These are phyloP conservation scores for Monosporozyma yasuniensis DNA, from an alignment of 805 yeast genomes.

Conservation along the genomic window DNA sequence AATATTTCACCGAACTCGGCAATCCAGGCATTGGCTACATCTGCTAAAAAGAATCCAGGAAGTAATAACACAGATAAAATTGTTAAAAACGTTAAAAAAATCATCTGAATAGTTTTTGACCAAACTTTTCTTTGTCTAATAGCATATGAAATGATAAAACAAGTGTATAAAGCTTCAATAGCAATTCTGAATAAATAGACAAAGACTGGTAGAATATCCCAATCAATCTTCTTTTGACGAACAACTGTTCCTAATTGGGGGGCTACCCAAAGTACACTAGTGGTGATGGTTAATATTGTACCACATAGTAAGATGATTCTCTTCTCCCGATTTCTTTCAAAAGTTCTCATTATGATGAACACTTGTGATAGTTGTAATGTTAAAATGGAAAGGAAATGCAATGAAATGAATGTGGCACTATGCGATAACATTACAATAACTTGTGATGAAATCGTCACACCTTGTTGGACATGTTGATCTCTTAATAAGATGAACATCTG, in stretches of 20 bases:
- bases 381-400: slow-evolving; percentile 51
- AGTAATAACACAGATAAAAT: slow-evolving; percentile 49
- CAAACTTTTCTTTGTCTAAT: slow-evolving; percentile 45
- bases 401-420: slow-evolving; percentile 39
- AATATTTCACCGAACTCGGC: slow-evolving; percentile 64
- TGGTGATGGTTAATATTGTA: slow-evolving; percentile 38
- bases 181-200: slow-evolving; percentile 67
- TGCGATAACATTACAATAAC: slow-evolving; percentile 33
- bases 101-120: slow-evolving; percentile 36
- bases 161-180: slow-evolving; percentile 58
- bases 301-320: slow-evolving; percentile 55
- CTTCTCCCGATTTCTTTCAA: slow-evolving; percentile 60
- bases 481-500: slow-evolving; percentile 40
- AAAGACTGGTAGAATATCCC: slow-evolving; percentile 62
- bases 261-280: slow-evolving; percentile 65
- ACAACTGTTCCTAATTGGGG: slow-evolving; percentile 28
- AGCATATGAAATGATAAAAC: slow-evolving; percentile 48
- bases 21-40: slow-evolving; percentile 69
- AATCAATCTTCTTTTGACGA: slow-evolving; percentile 23
- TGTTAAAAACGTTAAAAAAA: slow-evolving; percentile 50
- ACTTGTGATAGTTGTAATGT: slow-evolving; percentile 60
- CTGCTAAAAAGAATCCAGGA: slow-evolving; percentile 65
- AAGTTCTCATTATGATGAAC: slow-evolving; percentile 58
- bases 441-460: slow-evolving; percentile 23
- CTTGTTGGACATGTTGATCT: slow-evolving; percentile 36